Evolutionary conservation across 371 early-diverging fungal genomes (phyloP), one percentile per base, ranked within the genome.

Genomic region (Basidiobolus meristosporus): DNA sequence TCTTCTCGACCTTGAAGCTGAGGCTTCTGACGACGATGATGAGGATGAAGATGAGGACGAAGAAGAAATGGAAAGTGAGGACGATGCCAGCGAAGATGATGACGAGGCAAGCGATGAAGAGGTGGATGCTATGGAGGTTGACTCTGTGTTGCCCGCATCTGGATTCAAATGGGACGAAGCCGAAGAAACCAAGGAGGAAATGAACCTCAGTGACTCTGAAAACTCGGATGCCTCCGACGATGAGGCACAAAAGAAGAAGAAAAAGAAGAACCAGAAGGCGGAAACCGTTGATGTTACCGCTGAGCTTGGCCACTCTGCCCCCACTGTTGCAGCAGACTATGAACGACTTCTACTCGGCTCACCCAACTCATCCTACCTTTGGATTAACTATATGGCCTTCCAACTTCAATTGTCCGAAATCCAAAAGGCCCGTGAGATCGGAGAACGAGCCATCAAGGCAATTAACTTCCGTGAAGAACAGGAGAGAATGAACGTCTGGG

Each of bases 361-460:
- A 19, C 98, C 98, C 50, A 86, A 90, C 65, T 80, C 82, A 26
- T 95, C 95, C 11, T 87, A 73, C 64, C 46, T 95, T 40, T 97
- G 98, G 98, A 84, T 97, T 51, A 86, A 91, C 58, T 97, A 86
- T 53, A 97, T 97, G 96, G 90, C 95, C 3, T 86, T 82, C 64
- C 86, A 86, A 44, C 63, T 92, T 3, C 75, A 90, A 43, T 57
- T 90, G 43, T 79, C 83, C 1, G 89, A 91, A 52, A 70, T 95
- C 31, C 78, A 65, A 17, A 86, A 84, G 48, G 96, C 96, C 5
- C 82, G 96, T 29, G 73, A 72, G 38, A 75, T 95, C 40, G 93
- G 82, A 36, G 84, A 92, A 49, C 77, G 90, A 33, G 98, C 93
- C 2, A 59, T 97, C 42, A 82, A 80, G 59, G 75, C 79, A 12